phyloP scores from a whole-genome alignment of 345 rosid species.

The Hirschfeldia incana region DNA sequence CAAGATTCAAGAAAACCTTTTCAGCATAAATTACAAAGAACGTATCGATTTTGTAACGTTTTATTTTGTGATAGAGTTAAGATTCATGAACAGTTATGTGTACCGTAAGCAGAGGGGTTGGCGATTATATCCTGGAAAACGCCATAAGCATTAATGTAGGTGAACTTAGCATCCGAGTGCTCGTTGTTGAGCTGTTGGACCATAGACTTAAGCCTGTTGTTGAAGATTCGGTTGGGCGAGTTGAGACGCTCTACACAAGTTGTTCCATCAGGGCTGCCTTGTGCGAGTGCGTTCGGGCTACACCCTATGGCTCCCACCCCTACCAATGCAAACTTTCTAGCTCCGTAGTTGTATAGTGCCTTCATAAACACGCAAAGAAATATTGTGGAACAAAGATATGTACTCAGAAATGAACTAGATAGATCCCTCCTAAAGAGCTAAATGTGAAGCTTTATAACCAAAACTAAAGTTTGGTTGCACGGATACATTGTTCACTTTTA shows the following conservation, averaged over 20 bases:
- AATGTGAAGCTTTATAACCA: background rate
- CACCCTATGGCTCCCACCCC: constrained; percentile 90
- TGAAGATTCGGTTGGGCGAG: constrained; percentile 67
- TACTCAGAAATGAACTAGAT: background rate
- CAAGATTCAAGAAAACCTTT: background rate
- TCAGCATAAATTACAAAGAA: background rate
- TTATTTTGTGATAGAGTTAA: background rate
- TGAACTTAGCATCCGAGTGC: constrained; percentile 56
- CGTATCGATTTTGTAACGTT: background rate
- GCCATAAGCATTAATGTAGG: constrained; percentile 68
- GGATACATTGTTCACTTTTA: background rate
- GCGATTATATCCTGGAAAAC: constrained; percentile 63
- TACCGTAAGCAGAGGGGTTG: constrained; percentile 59
- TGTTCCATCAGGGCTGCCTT: constrained; percentile 58
- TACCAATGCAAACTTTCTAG: constrained; percentile 73
- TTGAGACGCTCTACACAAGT: constrained; percentile 66
- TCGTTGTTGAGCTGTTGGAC: constrained; percentile 64
- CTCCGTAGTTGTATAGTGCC: constrained; percentile 71
- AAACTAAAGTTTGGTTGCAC: background rate
- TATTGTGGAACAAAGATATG: background rate
- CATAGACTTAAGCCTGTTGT: constrained; percentile 61
- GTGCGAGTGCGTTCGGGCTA: constrained; percentile 77
- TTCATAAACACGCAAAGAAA: constrained; percentile 25
- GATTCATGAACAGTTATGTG: background rate
- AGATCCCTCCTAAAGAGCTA: background rate